phyloP scores from a whole-genome alignment of 1,284 basidiomycete genomes.

The Takashimella koratensis region DNA sequence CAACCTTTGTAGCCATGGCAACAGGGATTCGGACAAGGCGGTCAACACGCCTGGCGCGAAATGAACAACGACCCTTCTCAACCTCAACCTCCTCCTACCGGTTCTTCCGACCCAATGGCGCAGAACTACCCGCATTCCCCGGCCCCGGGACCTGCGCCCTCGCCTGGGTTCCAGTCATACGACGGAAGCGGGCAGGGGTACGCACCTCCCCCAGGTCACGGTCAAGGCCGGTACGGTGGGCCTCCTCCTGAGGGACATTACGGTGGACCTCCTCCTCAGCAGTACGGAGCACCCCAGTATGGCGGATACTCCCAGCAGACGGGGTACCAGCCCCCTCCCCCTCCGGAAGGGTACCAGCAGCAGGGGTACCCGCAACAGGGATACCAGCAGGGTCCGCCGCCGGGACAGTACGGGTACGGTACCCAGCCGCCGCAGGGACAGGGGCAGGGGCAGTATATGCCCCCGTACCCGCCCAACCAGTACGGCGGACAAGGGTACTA shows the following conservation, averaged over 20 bases:
- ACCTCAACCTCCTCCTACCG: too few species aligned
- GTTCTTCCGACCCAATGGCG: neutral
- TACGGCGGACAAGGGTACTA: neutral
- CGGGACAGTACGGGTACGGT: neutral
- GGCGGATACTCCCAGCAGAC: neutral
- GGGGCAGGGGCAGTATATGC: neutral
- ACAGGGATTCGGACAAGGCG: constrained; percentile 47
- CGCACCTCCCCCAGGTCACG: neutral
- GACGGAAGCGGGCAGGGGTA: too few species aligned
- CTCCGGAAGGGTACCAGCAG: constrained; percentile 1
- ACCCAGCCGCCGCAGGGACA: constrained; percentile 2
- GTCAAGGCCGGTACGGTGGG: neutral
- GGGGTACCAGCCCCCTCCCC: too few species aligned
- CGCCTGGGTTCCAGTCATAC: too few species aligned
- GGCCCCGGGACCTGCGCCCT: neutral
- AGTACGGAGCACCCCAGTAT: neutral
- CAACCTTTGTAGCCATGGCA: constrained; percentile 38
- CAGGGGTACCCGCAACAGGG: neutral
- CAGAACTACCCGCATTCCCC: neutral
- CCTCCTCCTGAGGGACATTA: neutral
- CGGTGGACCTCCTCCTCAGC: neutral
- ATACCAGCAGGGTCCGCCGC: neutral
- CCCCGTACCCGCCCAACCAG: neutral
- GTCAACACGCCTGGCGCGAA: constrained; percentile 44
- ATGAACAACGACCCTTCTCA: constrained; percentile 11